Evolutionary conservation across 305 asterid species (phyloP), one percentile per base, ranked within the genome.

Genomic region (Euphrasia arctica): DNA sequence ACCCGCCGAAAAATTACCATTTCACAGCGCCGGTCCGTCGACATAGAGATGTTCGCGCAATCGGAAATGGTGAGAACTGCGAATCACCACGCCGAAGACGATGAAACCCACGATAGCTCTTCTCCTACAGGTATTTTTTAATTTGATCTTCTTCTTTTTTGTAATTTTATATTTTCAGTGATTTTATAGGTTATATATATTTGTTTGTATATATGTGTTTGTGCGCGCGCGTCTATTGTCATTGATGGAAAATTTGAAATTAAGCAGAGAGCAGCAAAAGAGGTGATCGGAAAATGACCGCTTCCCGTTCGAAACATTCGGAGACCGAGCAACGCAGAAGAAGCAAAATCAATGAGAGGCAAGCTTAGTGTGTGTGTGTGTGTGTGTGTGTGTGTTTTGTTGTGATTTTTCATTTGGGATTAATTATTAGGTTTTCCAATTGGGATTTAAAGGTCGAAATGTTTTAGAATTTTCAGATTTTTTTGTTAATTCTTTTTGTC

Each of bases 341-440:
- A 78, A 81, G 86, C 81, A 91, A 88, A 72, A 88, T 91, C 72
- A 91, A 88, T 55, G 93, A 91, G 77, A 86, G 97, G 96, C 63
- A 65, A 74, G 72, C 71, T 49, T 66, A 9, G 11, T 50, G 18
- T 3, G 34, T 31, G 5, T 31, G 32, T 29, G 32, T 29, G 32
- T 29, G 34, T 31, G 34, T 31, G 34, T 31, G 36, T 32, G 36
- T 25, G 27, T 25, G 27, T 1, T 25, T 25, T 25, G 27, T 32
- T 32, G 36, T 32, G 36, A 32, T 43, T 43, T 43, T 43, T 12
- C 10, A 9, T 0, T 43, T 43, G 9, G 11, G 2, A 9, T 43
- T 32, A 32, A 43, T 10, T 6, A 9, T 43, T 43, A 9, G 18
- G 56, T 50, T 10, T 7, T 50, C 12, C 11, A 15, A 50, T 13